A percentile compares a stretch with the other conserved stretches of the same genome.
These are phyloP conservation scores for Zopfia rhizophila DNA, from an alignment of 2,329 filamentous ascomycete genomes.

Conservation along the genomic window DNA sequence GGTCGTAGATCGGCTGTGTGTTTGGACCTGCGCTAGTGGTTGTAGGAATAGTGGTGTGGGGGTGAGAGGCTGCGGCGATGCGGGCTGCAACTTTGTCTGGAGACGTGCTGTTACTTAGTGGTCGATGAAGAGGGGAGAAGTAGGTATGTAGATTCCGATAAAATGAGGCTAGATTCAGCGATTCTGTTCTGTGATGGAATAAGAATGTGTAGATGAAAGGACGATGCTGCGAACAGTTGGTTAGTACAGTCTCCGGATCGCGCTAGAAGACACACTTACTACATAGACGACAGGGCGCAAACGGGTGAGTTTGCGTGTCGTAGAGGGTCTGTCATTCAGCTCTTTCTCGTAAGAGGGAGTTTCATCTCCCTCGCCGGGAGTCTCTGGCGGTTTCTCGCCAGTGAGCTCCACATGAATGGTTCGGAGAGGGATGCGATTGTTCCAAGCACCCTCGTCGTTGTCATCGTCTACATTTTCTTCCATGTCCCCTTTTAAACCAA, in stretches of 20 bases:
- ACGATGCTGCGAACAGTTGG: conserved; percentile 57
- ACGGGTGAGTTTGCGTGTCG: conserved; percentile 34
- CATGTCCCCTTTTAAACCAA: conserved; percentile 74
- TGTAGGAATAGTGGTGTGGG: conserved; percentile 49
- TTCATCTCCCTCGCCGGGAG: conserved; percentile 31
- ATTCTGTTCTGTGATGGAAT: conserved; percentile 71
- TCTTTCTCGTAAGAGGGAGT: conserved; percentile 34
- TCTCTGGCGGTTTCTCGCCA: conserved; percentile 47
- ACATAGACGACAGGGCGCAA: conserved; percentile 78
- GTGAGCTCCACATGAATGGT: conserved; percentile 74
- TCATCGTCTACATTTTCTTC: conserved; percentile 63
- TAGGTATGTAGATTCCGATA: conserved; percentile 64
- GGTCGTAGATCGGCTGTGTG: conserved; percentile 64
- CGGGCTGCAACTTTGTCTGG: conserved; percentile 54
- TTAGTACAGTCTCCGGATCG: background rate
- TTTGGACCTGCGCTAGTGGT: conserved; percentile 40
- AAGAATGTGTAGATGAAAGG: conserved; percentile 84
- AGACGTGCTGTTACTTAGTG: conserved; percentile 56
- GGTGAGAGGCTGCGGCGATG: conserved; percentile 50
- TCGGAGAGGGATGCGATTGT: conserved; percentile 68
- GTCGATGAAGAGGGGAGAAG: conserved; percentile 59
- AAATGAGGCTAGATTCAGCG: conserved; percentile 57
- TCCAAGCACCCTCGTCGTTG: conserved; percentile 46
- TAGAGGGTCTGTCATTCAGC: conserved; percentile 17
- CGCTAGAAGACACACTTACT: conserved; percentile 43